phyloP scores from a whole-genome alignment of 257 asterid genomes.

The Solanum chilense region DNA sequence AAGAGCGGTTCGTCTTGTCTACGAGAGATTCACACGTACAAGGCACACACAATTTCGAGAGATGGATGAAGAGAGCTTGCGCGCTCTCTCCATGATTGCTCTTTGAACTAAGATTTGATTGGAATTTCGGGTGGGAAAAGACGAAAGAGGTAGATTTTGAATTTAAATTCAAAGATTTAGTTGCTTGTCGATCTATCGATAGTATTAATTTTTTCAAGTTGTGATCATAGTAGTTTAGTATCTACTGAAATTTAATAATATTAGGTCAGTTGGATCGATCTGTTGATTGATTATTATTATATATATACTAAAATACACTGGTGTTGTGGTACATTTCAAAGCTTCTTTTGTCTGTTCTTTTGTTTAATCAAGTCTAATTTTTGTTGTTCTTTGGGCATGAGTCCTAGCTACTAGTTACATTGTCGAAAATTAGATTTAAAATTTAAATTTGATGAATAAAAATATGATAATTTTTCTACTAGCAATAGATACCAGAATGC shows the following conservation, averaged over 20 bases:
- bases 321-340: not conserved
- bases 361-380: not conserved
- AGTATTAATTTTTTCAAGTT: not conserved
- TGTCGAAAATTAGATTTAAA: no score
- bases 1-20: constrained; percentile 44
- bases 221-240: not conserved
- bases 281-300: not conserved
- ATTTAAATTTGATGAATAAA: no score
- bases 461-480: no score
- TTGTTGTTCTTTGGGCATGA: not conserved
- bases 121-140: not conserved
- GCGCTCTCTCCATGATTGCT: constrained; percentile 36
- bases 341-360: not conserved
- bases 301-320: not conserved
- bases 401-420: no score
- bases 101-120: constrained; percentile 7
- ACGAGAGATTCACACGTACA: constrained; percentile 20
- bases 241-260: not conserved
- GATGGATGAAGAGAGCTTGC: constrained; percentile 42
- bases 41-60: constrained; percentile 19
- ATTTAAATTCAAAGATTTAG: not conserved
- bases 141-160: not conserved
- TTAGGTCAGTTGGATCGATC: not conserved
- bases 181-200: not conserved
- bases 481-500: no score